Percentiles rank a stretch among this genome's conserved stretches.
These are phyloP conservation scores for Diplodia corticola DNA, from an alignment of 2,329 filamentous ascomycete genomes.

Conservation along the genomic window DNA sequence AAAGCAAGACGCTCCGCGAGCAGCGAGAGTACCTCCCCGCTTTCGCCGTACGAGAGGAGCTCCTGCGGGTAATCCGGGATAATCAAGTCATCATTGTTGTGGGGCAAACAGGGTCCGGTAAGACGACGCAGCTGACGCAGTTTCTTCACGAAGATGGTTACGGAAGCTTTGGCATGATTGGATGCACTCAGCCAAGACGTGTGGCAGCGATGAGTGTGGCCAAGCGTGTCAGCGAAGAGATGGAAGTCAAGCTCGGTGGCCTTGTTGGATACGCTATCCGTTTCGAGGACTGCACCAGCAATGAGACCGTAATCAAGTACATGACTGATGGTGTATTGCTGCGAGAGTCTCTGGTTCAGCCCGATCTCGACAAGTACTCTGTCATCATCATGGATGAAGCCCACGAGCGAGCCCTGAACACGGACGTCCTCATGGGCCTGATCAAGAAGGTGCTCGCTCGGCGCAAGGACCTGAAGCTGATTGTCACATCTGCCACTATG, in stretches of 20 bases:
- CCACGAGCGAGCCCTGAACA: constrained; percentile 94
- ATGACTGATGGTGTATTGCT: constrained; percentile 98
- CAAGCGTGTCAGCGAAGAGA: constrained; percentile 96
- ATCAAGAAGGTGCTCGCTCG: constrained; percentile 96
- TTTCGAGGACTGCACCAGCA: constrained; percentile 97
- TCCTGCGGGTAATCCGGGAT: constrained; percentile 87
- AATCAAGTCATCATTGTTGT: constrained; percentile 98
- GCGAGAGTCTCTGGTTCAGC: constrained; percentile 87
- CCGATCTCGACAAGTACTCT: constrained; percentile 91
- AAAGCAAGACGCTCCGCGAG: constrained; percentile 84
- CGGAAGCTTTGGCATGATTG: constrained; percentile 82
- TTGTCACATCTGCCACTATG: constrained; percentile 98
- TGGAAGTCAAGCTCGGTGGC: constrained; percentile 87
- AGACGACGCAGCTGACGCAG: constrained; percentile 95
- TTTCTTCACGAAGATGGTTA: constrained; percentile 97
- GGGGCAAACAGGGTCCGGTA: constrained; percentile 94
- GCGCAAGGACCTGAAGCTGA: constrained; percentile 87
- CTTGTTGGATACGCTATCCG: constrained; percentile 95
- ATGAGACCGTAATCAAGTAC: constrained; percentile 95
- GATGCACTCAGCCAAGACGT: constrained; percentile 92
- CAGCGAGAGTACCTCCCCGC: constrained; percentile 92
- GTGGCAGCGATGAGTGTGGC: constrained; percentile 99
- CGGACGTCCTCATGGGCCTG: constrained; percentile 93
- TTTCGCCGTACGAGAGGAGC: constrained; percentile 92
- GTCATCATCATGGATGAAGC: constrained; percentile 99